A percentile compares a stretch with the other conserved stretches of the same genome.
Evolutionary conservation across 176 grass and related monocot genomes (phyloP).

Genomic region (Triticum timopheevii): DNA sequence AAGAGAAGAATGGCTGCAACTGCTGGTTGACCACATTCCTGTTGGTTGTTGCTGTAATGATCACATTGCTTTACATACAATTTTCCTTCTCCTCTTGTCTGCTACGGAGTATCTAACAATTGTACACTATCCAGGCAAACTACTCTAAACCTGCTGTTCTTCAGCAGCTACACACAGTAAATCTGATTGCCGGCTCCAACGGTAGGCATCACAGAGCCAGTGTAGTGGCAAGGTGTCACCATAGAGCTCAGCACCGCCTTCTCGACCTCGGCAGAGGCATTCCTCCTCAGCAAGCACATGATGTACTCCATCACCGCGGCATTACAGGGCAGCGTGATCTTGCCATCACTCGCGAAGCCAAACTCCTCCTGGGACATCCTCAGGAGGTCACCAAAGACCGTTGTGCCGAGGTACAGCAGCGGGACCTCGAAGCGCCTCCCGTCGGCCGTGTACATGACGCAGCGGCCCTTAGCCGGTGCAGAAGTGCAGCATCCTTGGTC

Average conservation of each 20-base stretch:
- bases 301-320: constrained; percentile 46
- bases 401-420: constrained; percentile 33
- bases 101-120: neutral
- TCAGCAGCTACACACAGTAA: constrained; percentile 14
- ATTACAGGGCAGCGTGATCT: constrained; percentile 57
- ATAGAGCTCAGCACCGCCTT: constrained; percentile 44
- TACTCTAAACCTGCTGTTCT: neutral
- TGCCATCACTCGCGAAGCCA: constrained; percentile 9
- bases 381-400: constrained; percentile 43
- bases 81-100: neutral
- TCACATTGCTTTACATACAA: neutral
- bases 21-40: neutral
- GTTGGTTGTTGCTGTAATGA: neutral
- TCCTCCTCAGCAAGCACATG: constrained; percentile 40
- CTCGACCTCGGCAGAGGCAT: constrained; percentile 48
- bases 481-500: constrained; percentile 6
- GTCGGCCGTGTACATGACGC: constrained; percentile 39
- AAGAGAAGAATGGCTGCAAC: neutral
- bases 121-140: neutral
- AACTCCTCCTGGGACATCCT: constrained; percentile 55
- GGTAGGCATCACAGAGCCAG: neutral
- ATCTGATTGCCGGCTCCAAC: neutral
- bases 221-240: neutral
- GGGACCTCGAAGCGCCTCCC: constrained; percentile 58
- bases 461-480: constrained; percentile 37